Evolutionary conservation across 2,329 filamentous ascomycete genomes (phyloP).

Genomic region (Sporothrix protearum): DNA sequence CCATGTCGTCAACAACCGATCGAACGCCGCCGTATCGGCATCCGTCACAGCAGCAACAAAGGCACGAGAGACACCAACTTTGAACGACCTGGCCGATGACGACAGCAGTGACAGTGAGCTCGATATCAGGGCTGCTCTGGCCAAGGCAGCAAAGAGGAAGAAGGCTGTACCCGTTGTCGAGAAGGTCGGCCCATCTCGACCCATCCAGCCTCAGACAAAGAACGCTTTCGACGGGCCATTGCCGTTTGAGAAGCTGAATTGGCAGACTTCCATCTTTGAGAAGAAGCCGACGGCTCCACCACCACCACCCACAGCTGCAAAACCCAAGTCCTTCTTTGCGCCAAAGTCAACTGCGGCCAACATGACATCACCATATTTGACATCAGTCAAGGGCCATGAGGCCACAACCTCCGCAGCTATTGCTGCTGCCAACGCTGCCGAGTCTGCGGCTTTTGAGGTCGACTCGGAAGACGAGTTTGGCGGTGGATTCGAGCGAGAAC

Average conservation of each 20-base stretch:
- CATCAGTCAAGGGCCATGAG: not conserved
- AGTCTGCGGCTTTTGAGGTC: conserved; percentile 32
- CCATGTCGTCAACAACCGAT: conserved; percentile 69
- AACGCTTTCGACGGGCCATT: conserved; percentile 73
- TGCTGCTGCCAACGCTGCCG: conserved; percentile 22
- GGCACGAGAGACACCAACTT: conserved; percentile 37
- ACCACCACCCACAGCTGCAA: conserved; percentile 28
- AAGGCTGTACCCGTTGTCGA: conserved; percentile 40
- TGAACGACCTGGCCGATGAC: conserved; percentile 33
- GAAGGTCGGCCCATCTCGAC: conserved; percentile 32
- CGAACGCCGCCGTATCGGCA: conserved; percentile 53
- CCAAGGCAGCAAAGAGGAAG: conserved; percentile 58
- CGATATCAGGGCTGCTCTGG: conserved; percentile 72
- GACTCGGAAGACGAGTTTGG: conserved; percentile 45
- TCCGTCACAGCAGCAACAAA: conserved; percentile 2
- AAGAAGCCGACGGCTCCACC: conserved; percentile 37
- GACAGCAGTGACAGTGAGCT: conserved; percentile 71
- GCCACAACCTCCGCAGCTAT: conserved; percentile 3
- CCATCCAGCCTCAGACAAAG: conserved; percentile 50
- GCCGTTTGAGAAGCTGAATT: conserved; percentile 83
- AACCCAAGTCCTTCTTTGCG: not conserved
- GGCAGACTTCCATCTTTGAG: conserved; percentile 56
- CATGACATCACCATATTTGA: conserved; percentile 13
- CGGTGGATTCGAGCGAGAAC: conserved; percentile 59
- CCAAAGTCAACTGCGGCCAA: not conserved